These are phyloP conservation scores for Calonectria naviculata DNA, from an alignment of 2,329 filamentous ascomycete species.

Conservation along the genomic window DNA sequence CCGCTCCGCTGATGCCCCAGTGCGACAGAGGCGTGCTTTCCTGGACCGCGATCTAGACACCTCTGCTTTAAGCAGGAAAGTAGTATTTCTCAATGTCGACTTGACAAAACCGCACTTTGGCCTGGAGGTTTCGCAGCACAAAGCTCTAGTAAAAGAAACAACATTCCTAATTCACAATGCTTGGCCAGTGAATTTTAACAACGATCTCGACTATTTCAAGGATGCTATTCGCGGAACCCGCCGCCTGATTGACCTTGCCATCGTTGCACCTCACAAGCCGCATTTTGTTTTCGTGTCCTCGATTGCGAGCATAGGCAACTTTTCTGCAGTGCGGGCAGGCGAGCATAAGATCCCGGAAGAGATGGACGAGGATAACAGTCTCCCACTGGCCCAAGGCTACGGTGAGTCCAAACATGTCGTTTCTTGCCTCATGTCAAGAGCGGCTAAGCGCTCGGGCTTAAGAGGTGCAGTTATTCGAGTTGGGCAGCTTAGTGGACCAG, in stretches of 20 bases:
- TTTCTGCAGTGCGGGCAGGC: not conserved
- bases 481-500: not conserved
- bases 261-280: not conserved
- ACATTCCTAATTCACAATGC: conserved; percentile 65
- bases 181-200: conserved; percentile 62
- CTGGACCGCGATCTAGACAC: not conserved
- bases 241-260: conserved; percentile 56
- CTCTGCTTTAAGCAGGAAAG: not conserved
- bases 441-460: not conserved
- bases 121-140: conserved; percentile 32
- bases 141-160: conserved; percentile 49
- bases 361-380: not conserved
- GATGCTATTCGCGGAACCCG: conserved; percentile 61
- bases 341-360: not conserved
- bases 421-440: not conserved
- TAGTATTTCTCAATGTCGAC: not conserved
- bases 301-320: not conserved
- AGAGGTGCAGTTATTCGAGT: not conserved
- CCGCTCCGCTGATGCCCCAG: not conserved
- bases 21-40: not conserved
- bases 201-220: conserved; percentile 60
- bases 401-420: not conserved
- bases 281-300: not conserved
- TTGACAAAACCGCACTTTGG: not conserved
- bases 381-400: not conserved